phyloP scores from a whole-genome alignment of 2,329 filamentous ascomycete genomes.

The Stagonosporopsis chrysanthemi region DNA sequence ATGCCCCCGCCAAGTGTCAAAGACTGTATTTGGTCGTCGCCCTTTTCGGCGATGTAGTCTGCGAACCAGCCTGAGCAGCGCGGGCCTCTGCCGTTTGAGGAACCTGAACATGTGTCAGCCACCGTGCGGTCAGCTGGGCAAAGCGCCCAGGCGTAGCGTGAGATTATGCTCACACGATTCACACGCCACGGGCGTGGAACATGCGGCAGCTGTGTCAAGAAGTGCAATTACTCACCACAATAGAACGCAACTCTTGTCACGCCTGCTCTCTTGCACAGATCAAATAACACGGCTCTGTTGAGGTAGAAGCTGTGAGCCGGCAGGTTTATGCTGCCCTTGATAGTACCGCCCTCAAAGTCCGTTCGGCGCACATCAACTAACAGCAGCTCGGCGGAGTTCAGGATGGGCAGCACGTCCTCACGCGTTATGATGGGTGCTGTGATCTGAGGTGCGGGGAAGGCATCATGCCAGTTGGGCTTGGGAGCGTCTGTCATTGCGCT shows the following conservation, averaged over 20 bases:
- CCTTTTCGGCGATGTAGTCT: conserved; percentile 43
- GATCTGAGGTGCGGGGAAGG: conserved; percentile 51
- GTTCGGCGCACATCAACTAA: conserved; percentile 56
- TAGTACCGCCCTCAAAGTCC: conserved; percentile 57
- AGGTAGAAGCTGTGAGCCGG: conserved; percentile 58
- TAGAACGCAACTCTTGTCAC: conserved; percentile 58
- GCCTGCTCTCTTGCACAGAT: conserved; percentile 54
- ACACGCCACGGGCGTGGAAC: conserved; percentile 15
- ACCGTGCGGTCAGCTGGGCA: conserved; percentile 4
- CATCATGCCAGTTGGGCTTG: conserved; percentile 49
- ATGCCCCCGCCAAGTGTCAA: conserved; percentile 54
- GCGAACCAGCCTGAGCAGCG: conserved; percentile 50
- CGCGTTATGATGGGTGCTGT: conserved; percentile 51
- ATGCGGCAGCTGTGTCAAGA: not conserved
- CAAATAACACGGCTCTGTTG: conserved; percentile 54
- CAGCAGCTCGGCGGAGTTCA: conserved; percentile 50
- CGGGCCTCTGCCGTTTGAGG: conserved; percentile 45
- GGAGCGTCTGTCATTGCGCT: conserved; percentile 29
- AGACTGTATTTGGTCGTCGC: conserved; percentile 51
- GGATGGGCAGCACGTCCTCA: conserved; percentile 44
- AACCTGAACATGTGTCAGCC: conserved; percentile 37
- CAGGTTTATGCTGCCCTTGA: conserved; percentile 56
- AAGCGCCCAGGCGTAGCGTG: not conserved
- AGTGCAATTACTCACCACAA: conserved; percentile 47
- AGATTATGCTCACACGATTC: conserved; percentile 29